Evolutionary conservation across 106 monocot species (phyloP).

Genomic region (Dactylorhiza incarnata): DNA sequence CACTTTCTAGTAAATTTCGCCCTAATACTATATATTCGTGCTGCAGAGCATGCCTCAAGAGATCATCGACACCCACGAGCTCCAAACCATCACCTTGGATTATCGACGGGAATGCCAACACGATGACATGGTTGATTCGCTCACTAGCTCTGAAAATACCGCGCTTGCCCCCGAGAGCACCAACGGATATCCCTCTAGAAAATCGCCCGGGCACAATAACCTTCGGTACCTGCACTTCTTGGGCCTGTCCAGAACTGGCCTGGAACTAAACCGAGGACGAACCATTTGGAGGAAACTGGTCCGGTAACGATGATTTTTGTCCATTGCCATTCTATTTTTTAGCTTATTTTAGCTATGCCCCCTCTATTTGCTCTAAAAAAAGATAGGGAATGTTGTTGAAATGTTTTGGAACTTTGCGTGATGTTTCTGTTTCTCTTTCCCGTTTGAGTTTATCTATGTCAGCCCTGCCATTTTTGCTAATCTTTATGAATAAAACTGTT

Average conservation of each 20-base stretch:
- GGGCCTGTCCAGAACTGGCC: constrained; percentile 46
- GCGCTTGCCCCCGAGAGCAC: background rate
- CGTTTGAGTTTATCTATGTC: too few relatives aligned
- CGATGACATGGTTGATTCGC: constrained; percentile 85
- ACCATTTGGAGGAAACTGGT: constrained; percentile 76
- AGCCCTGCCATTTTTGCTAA: too few relatives aligned
- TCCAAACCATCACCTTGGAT: constrained; percentile 89
- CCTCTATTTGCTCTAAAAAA: too few relatives aligned
- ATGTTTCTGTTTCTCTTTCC: too few relatives aligned
- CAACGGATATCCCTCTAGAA: constrained; percentile 33
- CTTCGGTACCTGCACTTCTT: constrained; percentile 75
- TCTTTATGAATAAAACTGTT: too few relatives aligned
- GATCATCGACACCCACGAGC: constrained; percentile 87
- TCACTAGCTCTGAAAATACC: constrained; percentile 54
- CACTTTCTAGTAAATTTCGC: background rate
- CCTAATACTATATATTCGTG: background rate
- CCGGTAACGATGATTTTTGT: constrained; percentile 10
- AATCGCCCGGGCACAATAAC: constrained; percentile 8
- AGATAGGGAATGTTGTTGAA: too few relatives aligned
- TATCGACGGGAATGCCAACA: constrained; percentile 95
- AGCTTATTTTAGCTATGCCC: too few relatives aligned
- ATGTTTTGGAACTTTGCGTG: too few relatives aligned
- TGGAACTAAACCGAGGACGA: constrained; percentile 87
- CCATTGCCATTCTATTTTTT: too few relatives aligned
- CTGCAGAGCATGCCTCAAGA: constrained; percentile 95